Percentiles rank a stretch among this genome's conserved stretches.
Evolutionary conservation across 768 basidiomycete species (phyloP).

Genomic region (Nidularia pulvinata): DNA sequence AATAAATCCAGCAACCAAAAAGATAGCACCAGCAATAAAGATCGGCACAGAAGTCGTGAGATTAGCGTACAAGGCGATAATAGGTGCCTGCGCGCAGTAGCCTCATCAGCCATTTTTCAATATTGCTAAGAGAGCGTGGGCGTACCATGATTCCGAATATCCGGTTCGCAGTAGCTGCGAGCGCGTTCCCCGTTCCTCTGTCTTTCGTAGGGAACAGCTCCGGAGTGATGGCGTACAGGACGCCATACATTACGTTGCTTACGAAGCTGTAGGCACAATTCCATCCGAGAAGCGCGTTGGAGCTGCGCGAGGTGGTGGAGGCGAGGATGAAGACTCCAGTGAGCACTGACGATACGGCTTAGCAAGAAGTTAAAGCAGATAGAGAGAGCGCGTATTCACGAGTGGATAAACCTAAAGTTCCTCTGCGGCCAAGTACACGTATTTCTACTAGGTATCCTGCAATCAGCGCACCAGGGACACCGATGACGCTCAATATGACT

Average conservation of each 20-base stretch:
- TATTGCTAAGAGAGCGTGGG: constrained; percentile 2
- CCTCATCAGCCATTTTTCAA: background rate
- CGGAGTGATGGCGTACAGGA: constrained; percentile 68
- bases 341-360: constrained; percentile 37
- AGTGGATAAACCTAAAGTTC: constrained; percentile 64
- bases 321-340: constrained; percentile 77
- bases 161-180: constrained; percentile 63
- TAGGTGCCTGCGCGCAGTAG: constrained; percentile 44
- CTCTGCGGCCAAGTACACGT: constrained; percentile 62
- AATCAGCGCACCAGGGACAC: constrained; percentile 71
- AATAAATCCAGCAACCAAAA: constrained; percentile 58
- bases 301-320: constrained; percentile 73
- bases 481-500: constrained; percentile 67
- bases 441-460: constrained; percentile 73
- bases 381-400: constrained; percentile 34
- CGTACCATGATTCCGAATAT: constrained; percentile 75
- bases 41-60: constrained; percentile 65
- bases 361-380: background rate
- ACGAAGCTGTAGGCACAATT: constrained; percentile 74
- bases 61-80: constrained; percentile 69
- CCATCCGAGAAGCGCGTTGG: constrained; percentile 72
- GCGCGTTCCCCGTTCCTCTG: constrained; percentile 71
- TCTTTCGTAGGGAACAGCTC: constrained; percentile 75
- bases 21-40: constrained; percentile 66
- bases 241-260: constrained; percentile 72